Evolutionary conservation across 1,284 basidiomycete species (phyloP), one percentile per base, ranked within the genome.

Genomic region (Pisolithus thermaeus): DNA sequence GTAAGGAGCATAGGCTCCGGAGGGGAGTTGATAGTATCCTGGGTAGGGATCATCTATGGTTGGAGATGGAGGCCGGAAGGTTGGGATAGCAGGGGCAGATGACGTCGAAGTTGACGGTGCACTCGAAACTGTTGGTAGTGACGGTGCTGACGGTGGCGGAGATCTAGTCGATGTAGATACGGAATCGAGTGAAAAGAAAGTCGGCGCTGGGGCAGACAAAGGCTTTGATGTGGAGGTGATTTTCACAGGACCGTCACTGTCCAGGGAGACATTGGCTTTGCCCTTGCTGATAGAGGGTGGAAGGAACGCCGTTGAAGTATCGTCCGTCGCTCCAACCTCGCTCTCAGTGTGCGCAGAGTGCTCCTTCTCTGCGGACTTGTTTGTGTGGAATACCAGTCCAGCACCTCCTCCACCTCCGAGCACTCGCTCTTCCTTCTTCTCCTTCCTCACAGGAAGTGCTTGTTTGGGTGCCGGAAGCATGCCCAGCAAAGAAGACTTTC

Each of bases 11-110:
- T 91, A 94, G 46, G 75, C 64, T 9, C 91, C 90, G 1, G 86
- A 85, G 0, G 90, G 90, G 25, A 88, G 77, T 56, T 86, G 82
- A 66, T 95, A 94, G 70, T 93, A 95, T 2, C 92, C 92, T 2
- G 92, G 92, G 66, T 93, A 92, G 18, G 81, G 80, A 63, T 94
- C 92, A 20, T 74, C 72, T 1, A 80, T 74, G 4, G 82, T 86
- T 0, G 92, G 92, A 50, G 83, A 80, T 1, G 90, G 91, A 0
- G 87, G 83, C 37, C 80, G 73, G 61, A 86, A 92, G 47, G 84
- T 83, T 14, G 84, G 77, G 7, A 91, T 65, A 23, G 68, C 68
- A 6, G 88, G 87, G 0, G 88, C 87, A 28, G 88, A 80, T 7
- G 84, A 84, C n/a, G 80, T 32, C 5, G 68, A 48, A n/a, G 52